Evolutionary conservation across 2,329 filamentous ascomycete species (phyloP), one percentile per base, ranked within the genome.

Genomic region (Colletotrichum gloeosporioides): DNA sequence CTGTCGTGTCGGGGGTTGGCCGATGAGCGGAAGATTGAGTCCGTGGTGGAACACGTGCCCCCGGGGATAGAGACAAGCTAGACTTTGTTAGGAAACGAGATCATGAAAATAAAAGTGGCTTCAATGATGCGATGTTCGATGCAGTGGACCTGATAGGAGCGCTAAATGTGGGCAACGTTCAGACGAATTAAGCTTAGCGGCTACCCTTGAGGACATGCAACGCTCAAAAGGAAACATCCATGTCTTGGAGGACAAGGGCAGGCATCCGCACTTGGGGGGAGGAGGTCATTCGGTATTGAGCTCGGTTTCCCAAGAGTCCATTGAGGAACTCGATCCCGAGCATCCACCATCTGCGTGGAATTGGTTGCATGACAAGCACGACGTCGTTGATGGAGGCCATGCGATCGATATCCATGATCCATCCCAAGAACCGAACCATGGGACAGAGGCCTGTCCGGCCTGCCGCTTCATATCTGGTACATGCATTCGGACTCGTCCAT

Each of bases 131-230:
- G 18, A 75, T 67, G 9, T 25, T 10, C 49, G 55, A 65, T 49
- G 12, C 34, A 16, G 59, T 61, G 67, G 67, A 72, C 32, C 22
- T 55, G 55, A 67, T 44, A 72, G 73, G 68, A 62, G 49, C 61
- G 67, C 57, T 53, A 65, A 61, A 62, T 34, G 49, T 62, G 31
- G 31, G 8, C 22, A 59, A 49, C 16, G 15, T 39, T 59, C n/a
- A 69, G 63, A 63, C 63, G 39, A 36, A 34, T 73, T 64, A 59
- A 73, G 73, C 63, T 75, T 75, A 75, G 69, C 32, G 36, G n/a
- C 18, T 25, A 29, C 15, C 49, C 32, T 34, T 31, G 44, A 18
- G 18, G 16, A 29, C 57, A n/a, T n/a, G 36, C 16, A 39, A 32
- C 18, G 15, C 44, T 66, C 27, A 13, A 29, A 32, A 32, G 29